Evolutionary conservation across 176 grass and related monocot genomes (phyloP), one percentile per base, ranked within the genome.

Genomic region (Musa acuminata): DNA sequence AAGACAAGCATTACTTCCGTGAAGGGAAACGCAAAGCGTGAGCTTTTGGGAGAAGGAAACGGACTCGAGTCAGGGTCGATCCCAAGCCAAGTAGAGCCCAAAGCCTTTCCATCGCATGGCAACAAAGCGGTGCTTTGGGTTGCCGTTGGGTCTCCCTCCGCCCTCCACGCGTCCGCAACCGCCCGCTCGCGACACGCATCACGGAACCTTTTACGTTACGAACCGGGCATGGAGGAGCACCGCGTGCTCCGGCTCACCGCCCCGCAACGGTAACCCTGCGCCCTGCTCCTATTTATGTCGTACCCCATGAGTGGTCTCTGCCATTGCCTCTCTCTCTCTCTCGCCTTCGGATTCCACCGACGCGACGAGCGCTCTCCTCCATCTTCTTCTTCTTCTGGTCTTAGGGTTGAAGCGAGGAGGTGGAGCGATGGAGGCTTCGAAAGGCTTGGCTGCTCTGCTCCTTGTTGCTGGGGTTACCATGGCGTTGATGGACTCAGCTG

Each of bases 401-500:
- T 6, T 6, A 43, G 4, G 35, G 4, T 43, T 6, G 35, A 43
- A 23, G 3, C 25, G 4, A 11, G 19, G 8, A 11, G 52, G 43
- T 9, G 10, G 11, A 29, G 17, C 13, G 50, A 69, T 79, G 77
- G 51, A n/a, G 64, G 7, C 11, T 58, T 57, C 8, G 23, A 19
- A 8, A 9, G 19, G 52, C 8, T 69, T 48, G 52, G 52, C 52
- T 26, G 24, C 19, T 20, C 16, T 27, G 43, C 22, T 49, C n/a
- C 67, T 79, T 58, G 0, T 79, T 24, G 53, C 73, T 43, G 19
- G 52, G 48, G 72, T 74, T 19, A 13, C 83, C 72, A 55, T 57
- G 16, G 72, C 78, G 11, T 62, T 85, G 27, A 20, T 85, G 76
- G 72, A 67, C 71, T 82, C 75, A 10, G 73, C 80, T 50, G 77